phyloP scores from a whole-genome alignment of 805 yeast species.

The Allodekkera sacchari region DNA sequence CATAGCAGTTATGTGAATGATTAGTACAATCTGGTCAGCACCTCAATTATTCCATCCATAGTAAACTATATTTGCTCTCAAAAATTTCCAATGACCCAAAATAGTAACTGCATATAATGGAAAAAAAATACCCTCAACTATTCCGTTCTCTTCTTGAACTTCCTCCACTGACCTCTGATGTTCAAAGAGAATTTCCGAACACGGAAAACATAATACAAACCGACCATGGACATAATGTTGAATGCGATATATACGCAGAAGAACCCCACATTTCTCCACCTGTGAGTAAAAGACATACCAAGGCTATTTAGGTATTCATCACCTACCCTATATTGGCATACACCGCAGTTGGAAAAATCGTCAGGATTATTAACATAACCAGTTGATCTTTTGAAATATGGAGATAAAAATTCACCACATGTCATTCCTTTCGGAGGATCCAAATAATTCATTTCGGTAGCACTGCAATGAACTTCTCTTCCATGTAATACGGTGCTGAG shows the following conservation, averaged over 20 bases:
- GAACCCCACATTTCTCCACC: conserved; percentile 66
- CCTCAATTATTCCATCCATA: too few species aligned
- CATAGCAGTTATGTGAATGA: too few species aligned
- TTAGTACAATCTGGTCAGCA: too few species aligned
- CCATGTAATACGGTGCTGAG: conserved; percentile 43
- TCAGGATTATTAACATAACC: conserved; percentile 55
- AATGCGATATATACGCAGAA: conserved; percentile 48
- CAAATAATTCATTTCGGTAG: conserved; percentile 39
- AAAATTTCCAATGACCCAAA: too few species aligned
- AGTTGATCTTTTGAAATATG: conserved; percentile 26
- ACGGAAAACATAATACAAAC: conserved; percentile 12
- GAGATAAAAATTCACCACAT: conserved; percentile 47
- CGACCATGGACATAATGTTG: conserved; percentile 26
- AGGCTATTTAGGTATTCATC: conserved; percentile 38
- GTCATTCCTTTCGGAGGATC: conserved; percentile 54
- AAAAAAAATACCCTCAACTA: too few species aligned
- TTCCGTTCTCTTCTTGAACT: too few species aligned
- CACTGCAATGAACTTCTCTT: conserved; percentile 40
- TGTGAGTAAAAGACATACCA: conserved; percentile 33
- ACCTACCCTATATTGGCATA: conserved; percentile 37
- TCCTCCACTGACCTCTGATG: too few species aligned
- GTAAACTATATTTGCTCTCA: too few species aligned
- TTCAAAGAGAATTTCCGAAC: conserved; percentile 6
- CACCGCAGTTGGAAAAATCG: conserved; percentile 40
- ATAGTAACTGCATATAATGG: too few species aligned